These are phyloP conservation scores for Scheffersomyces insectosa DNA, from an alignment of 1,139 yeast genomes.

Conservation along the genomic window DNA sequence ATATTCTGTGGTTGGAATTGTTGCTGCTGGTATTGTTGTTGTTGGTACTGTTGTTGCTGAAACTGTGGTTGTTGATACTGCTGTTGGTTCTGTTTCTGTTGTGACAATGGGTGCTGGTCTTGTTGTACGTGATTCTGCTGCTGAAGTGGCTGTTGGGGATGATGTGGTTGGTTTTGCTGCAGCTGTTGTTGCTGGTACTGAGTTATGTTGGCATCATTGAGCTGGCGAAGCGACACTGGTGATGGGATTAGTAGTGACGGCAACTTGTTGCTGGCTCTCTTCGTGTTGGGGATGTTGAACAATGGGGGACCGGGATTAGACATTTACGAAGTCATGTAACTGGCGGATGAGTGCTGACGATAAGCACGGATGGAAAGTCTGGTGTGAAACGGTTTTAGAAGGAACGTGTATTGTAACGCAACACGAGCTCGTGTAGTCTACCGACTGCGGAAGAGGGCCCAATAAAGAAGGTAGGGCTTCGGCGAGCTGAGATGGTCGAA, in stretches of 20 bases:
- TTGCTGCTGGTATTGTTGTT: background rate
- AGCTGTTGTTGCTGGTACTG: slow-evolving; percentile 4
- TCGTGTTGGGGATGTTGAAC: slow-evolving; percentile 32
- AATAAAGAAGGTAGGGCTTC: too few species aligned
- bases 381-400: too few species aligned
- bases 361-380: too few species aligned
- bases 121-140: background rate
- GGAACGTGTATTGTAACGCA: too few species aligned
- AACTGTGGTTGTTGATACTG: background rate
- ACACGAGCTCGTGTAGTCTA: too few species aligned
- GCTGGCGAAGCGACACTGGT: slow-evolving; percentile 16
- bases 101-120: background rate
- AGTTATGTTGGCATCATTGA: background rate
- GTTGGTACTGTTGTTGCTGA: background rate
- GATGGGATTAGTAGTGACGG: slow-evolving; percentile 29
- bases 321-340: slow-evolving; percentile 11
- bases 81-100: background rate
- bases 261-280: slow-evolving; percentile 17
- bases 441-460: too few species aligned
- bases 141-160: background rate
- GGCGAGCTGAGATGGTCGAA: too few species aligned
- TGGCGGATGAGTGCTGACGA: too few species aligned
- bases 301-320: slow-evolving; percentile 23
- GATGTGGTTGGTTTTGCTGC: background rate
- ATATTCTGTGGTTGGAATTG: background rate